Evolutionary conservation across 495 filamentous ascomycete species (phyloP).

Genomic region (Aspergillus incahuasiensis): DNA sequence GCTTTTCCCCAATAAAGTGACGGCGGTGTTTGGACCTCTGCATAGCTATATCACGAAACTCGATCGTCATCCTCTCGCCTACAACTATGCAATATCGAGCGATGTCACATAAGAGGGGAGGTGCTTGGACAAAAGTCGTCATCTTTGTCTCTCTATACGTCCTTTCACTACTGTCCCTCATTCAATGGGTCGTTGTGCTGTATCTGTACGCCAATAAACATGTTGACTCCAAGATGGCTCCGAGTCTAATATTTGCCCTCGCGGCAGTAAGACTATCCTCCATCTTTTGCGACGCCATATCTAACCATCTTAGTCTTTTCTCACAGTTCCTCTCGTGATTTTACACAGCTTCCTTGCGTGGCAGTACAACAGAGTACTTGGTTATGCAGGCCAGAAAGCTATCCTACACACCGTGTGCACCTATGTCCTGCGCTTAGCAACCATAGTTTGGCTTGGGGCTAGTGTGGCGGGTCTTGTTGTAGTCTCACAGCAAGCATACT

Average conservation of each 20-base stretch:
- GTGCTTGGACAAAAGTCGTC: slow-evolving; percentile 37
- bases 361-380: slow-evolving; percentile 39
- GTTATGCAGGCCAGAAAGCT: slow-evolving; percentile 34
- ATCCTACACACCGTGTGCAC: slow-evolving; percentile 36
- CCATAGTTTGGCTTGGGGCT: slow-evolving; percentile 39
- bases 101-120: slow-evolving; percentile 25
- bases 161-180: slow-evolving; percentile 36
- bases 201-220: slow-evolving; percentile 35
- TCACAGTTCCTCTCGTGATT: slow-evolving; percentile 35
- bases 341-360: slow-evolving; percentile 43
- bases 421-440: slow-evolving; percentile 33
- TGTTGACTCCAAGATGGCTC: slow-evolving; percentile 41
- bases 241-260: slow-evolving; percentile 36
- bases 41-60: slow-evolving; percentile 17
- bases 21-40: not conserved
- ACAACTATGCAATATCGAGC: slow-evolving; percentile 25
- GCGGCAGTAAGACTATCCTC: slow-evolving; percentile 29
- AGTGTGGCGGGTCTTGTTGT: slow-evolving; percentile 41
- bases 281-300: not conserved
- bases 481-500: slow-evolving; percentile 36
- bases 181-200: slow-evolving; percentile 35
- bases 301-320: slow-evolving; percentile 28
- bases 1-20: not conserved
- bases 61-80: not conserved
- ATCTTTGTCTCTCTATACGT: slow-evolving; percentile 41